A percentile compares a stretch with the other conserved stretches of the same genome.
Evolutionary conservation across 176 grass and related monocot species (phyloP).

Genomic region (Oryza meridionalis): DNA sequence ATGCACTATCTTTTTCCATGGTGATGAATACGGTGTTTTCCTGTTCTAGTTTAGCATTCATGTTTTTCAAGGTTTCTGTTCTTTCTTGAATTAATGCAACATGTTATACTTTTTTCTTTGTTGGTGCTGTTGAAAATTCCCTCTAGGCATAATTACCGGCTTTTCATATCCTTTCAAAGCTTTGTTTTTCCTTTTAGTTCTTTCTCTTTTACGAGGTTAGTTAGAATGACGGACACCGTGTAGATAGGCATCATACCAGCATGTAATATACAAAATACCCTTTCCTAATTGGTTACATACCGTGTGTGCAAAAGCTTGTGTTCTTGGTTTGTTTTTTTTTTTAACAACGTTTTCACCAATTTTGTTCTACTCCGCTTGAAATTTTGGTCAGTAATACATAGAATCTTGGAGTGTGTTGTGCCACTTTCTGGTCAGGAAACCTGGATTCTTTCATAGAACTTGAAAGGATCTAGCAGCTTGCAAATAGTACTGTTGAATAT

Average conservation of each 20-base stretch:
- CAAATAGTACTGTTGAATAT: background rate
- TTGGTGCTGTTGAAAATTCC: background rate
- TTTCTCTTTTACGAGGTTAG: background rate
- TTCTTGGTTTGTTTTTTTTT: background rate
- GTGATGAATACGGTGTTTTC: background rate
- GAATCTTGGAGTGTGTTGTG: background rate
- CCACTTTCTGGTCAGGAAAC: background rate
- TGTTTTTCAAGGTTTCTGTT: background rate
- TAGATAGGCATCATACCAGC: background rate
- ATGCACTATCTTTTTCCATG: background rate
- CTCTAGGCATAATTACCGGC: background rate
- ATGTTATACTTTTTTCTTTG: background rate
- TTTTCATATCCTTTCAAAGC: background rate
- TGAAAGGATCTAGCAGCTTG: background rate
- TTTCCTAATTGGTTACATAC: background rate
- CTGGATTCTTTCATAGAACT: background rate
- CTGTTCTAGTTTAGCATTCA: background rate
- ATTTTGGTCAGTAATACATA: background rate
- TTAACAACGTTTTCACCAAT: background rate
- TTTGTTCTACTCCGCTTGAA: background rate
- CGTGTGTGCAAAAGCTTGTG: background rate
- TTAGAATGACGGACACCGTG: background rate
- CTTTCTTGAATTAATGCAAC: background rate
- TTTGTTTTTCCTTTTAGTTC: background rate
- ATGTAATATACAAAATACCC: background rate